Percentiles rank a stretch among this genome's conserved stretches.
These are phyloP conservation scores for Coriolopsis trogii DNA, from an alignment of 1,284 basidiomycete genomes.

Conservation along the genomic window DNA sequence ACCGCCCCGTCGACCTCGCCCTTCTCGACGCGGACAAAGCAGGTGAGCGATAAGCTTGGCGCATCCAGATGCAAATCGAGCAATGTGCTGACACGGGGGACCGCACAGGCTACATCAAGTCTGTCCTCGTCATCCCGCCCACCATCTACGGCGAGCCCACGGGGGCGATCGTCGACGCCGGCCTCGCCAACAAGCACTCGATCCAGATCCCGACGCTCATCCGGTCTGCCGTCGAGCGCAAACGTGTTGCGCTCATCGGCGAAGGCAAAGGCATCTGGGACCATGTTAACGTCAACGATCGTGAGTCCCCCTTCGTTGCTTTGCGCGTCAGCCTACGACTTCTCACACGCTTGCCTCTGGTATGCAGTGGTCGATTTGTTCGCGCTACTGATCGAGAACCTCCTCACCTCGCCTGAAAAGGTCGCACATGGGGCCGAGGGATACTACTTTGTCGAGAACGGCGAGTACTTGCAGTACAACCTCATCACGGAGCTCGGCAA, in stretches of 20 bases:
- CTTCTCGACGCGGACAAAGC: background rate
- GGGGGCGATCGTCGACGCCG: conserved; percentile 2
- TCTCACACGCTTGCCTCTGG: no score
- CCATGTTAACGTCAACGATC: conserved; percentile 29
- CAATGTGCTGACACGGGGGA: no score
- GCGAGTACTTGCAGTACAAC: conserved; percentile 39
- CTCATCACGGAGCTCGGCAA: conserved; percentile 38
- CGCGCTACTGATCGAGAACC: conserved; percentile 10
- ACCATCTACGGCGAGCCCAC: conserved; percentile 3
- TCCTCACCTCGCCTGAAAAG: conserved; percentile 10
- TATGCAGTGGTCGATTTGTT: conserved; percentile 26
- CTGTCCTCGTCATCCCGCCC: conserved; percentile 41
- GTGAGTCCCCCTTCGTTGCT: conserved; percentile 10
- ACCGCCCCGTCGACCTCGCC: conserved; percentile 34
- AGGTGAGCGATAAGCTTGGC: background rate
- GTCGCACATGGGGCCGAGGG: conserved; percentile 42
- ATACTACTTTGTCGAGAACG: conserved; percentile 48
- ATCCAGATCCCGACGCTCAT: conserved; percentile 3
- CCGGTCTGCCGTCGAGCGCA: conserved; percentile 30
- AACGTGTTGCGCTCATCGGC: conserved; percentile 35
- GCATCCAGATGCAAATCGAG: no score
- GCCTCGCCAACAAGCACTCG: conserved; percentile 9
- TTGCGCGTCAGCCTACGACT: background rate
- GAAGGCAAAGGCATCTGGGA: conserved; percentile 27
- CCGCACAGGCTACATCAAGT: conserved; percentile 38